Evolutionary conservation across 1,284 basidiomycete species (phyloP).

Genomic region (Lentinus polychrous): DNA sequence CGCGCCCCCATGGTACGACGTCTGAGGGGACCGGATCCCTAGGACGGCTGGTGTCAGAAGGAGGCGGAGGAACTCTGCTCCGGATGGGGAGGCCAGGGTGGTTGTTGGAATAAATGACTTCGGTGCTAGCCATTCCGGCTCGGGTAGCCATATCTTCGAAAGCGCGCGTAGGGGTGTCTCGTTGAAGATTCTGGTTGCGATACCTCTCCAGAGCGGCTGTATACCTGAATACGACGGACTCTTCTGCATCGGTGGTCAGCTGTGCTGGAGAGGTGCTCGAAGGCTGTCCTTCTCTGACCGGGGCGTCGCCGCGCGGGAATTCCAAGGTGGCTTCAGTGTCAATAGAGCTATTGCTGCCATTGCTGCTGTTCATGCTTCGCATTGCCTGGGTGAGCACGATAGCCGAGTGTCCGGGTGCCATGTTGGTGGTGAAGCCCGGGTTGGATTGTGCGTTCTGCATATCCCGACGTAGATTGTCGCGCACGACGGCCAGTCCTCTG

Average conservation of each 20-base stretch:
- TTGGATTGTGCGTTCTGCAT: constrained; percentile 3
- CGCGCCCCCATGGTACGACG: neutral
- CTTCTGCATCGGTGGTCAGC: no score
- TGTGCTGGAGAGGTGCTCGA: no score
- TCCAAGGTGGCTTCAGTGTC: no score
- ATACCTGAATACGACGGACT: no score
- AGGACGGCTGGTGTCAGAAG: neutral
- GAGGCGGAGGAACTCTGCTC: neutral
- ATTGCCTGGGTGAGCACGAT: constrained; percentile 18
- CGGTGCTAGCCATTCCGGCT: neutral
- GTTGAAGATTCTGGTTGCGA: no score
- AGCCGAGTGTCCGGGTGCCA: constrained; percentile 24
- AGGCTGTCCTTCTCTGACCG: no score
- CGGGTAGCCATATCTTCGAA: neutral
- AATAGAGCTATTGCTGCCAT: neutral
- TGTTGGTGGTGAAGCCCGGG: constrained; percentile 9
- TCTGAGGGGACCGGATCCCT: neutral
- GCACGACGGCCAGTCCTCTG: constrained; percentile 1
- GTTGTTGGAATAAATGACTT: neutral
- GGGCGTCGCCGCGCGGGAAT: no score
- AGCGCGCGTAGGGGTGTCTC: no score
- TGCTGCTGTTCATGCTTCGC: no score
- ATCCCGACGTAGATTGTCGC: neutral
- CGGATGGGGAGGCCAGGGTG: neutral
- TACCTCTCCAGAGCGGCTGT: no score